Base-by-base conservation (phyloP, 2,329 filamentous ascomycete genomes). In the Colletotrichum noveboracense region DNA sequence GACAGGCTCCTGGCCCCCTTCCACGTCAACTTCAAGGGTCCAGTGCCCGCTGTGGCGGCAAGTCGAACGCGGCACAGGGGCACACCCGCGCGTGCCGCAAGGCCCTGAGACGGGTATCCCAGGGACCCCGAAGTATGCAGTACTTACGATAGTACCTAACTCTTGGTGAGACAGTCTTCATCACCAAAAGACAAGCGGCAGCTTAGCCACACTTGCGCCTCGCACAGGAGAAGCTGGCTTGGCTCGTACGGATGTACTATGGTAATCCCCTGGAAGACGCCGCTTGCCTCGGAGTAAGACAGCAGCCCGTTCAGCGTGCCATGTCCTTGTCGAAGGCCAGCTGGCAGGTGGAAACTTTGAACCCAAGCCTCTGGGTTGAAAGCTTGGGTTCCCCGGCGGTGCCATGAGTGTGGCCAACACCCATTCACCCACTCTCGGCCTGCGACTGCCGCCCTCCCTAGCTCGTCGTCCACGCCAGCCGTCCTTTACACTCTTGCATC, bases 181-280 rank as follows among this genome's bases (percentile, higher is more conserved):
- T 69, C n/a, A 26, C 65, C 65, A 52, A 36, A 36, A 36, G 30
- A 36, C 36, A 55, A 21, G 26, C 21, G 21, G n/a, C 32, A 18
- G 30, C 72, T 66, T 21, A 71, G 68, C 68, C 72, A 71, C 72
- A 62, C 52, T 67, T 67, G 72, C 68, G 72, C 72, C 62, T 55
- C 52, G 26, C 12, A 34, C 26, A 56, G 24, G 7, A 24, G 36
- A 34, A 38, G 26, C 14, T 24, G 18, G n/a, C 24, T 67, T 43
- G 28, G 48, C n/a, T 55, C 21, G 26, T 67, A 32, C 14, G 43
- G 5, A 38, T 38, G 36, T 38, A 38, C 34, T 16, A 36, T 36
- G 34, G 34, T 36, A 36, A 36, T 36, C 61, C 34, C 65, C 21
- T n/a, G 8, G 21, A n/a, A 38, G 43, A 21, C 43, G 13, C 36